Base-by-base conservation (phyloP, 2,329 filamentous ascomycete species). In the Neonectria magnoliae region DNA sequence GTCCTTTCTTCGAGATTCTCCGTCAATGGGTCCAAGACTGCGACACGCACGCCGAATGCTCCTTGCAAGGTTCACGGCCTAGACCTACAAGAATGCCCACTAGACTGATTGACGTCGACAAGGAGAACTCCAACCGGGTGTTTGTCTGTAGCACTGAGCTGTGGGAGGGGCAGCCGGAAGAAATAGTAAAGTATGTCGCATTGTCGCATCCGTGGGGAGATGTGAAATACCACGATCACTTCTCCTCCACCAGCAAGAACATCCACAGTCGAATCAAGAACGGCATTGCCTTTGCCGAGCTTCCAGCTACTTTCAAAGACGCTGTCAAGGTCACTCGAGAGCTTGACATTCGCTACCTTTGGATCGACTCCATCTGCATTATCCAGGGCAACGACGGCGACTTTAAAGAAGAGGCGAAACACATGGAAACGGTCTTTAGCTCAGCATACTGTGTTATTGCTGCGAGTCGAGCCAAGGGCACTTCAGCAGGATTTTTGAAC, bases 181-280 rank as follows among this genome's bases (percentile, higher is more conserved):
- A 14, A 1, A 11, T 36, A 4, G 2, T 56, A 5, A 41, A 22
- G 20, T 69, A 68, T 6, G 60, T 65, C n/a, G 64, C 66, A 1
- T 31, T 68, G 3, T 67, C 66, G 11, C 66, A 68, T 42, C 60
- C 64, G 2, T 68, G 64, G 64, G 66, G 66, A 2, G 25, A 48
- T 31, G 25, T 5, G 0, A 5, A 20, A 9, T 1, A 29, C 0
- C 60, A 68, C 38, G 5, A 55, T 16, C 66, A 65, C 18, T 68
- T 64, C 20, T 67, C 60, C 2, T 67, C 66, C 1, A 67, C 64
- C 3, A 56, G 9, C 2, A 9, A 48, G 4, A 67, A 68, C 8
- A 16, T 65, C n/a, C 0, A 33, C 1, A 11, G 16, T 20, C 60
- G 64, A 1, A 52, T 54, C 0, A n/a, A 2, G 5, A 10, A 11